Percentiles rank a stretch among this genome's conserved stretches.
Evolutionary conservation across 1,139 yeast genomes (phyloP).

Genomic region (Suhomyces guaymorum): DNA sequence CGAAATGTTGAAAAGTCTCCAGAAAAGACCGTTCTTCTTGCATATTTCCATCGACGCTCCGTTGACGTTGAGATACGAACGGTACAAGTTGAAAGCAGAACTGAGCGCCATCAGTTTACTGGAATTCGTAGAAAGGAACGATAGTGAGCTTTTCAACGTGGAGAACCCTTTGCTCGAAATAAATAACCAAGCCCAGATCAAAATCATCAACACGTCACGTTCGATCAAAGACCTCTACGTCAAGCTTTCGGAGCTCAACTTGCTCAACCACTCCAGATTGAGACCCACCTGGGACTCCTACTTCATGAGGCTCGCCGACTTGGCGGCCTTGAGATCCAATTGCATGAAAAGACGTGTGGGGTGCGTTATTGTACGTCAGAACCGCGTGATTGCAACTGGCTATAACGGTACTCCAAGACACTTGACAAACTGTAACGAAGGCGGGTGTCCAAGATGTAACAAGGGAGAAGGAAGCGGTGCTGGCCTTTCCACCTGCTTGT

Average conservation of each 20-base stretch:
- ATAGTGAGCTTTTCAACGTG: constrained; percentile 40
- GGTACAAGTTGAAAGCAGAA: constrained; percentile 31
- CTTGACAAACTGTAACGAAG: constrained; percentile 84
- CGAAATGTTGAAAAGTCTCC: constrained; percentile 48
- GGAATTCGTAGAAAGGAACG: constrained; percentile 50
- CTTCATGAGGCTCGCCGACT: constrained; percentile 87
- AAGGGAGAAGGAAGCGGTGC: constrained; percentile 63
- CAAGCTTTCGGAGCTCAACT: constrained; percentile 54
- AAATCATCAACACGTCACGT: constrained; percentile 59
- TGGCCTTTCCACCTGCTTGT: constrained; percentile 74
- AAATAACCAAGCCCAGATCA: constrained; percentile 58
- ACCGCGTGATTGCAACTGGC: constrained; percentile 90
- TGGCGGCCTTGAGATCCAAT: constrained; percentile 89
- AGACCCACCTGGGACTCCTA: constrained; percentile 97
- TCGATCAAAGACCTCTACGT: constrained; percentile 50
- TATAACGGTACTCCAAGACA: constrained; percentile 97
- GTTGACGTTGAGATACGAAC: constrained; percentile 49
- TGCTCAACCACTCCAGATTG: constrained; percentile 60
- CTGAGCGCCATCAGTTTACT: constrained; percentile 22
- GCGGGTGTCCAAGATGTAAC: constrained; percentile 91
- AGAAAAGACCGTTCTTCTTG: constrained; percentile 81
- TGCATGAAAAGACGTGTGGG: constrained; percentile 98
- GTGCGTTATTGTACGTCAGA: constrained; percentile 86
- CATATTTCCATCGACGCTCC: constrained; percentile 85
- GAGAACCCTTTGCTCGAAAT: constrained; percentile 48